Evolutionary conservation across 1,139 yeast genomes (phyloP).

Genomic region (Blastobotrys proliferans): DNA sequence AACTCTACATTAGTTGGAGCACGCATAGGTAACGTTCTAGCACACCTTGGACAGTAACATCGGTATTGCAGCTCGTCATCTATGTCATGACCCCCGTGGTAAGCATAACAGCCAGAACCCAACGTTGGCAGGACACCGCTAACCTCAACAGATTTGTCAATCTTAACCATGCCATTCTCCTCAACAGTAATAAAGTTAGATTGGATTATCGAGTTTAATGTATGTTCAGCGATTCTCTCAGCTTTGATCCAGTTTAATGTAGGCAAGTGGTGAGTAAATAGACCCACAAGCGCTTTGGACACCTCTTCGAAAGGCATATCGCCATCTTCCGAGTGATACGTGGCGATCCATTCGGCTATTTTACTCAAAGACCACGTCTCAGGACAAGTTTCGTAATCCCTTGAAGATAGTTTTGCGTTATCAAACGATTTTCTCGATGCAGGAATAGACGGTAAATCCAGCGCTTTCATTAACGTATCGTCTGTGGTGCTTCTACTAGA

Average conservation of each 20-base stretch:
- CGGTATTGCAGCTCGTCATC: slow-evolving; percentile 24
- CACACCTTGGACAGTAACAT: slow-evolving; percentile 33
- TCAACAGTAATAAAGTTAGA: slow-evolving; percentile 46
- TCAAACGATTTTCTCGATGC: slow-evolving; percentile 34
- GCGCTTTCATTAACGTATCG: slow-evolving; percentile 27
- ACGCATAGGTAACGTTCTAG: slow-evolving; percentile 29
- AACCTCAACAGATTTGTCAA: slow-evolving; percentile 27
- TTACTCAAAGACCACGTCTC: slow-evolving; percentile 49
- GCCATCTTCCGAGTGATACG: slow-evolving; percentile 33
- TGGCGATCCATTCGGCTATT: slow-evolving; percentile 35
- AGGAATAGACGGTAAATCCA: slow-evolving; percentile 35
- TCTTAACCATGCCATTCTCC: slow-evolving; percentile 20
- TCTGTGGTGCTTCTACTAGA: slow-evolving; percentile 26
- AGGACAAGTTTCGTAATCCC: slow-evolving; percentile 41
- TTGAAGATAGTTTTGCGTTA: slow-evolving; percentile 40
- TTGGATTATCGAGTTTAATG: slow-evolving; percentile 44
- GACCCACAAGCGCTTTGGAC: slow-evolving; percentile 43
- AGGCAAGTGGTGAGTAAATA: slow-evolving; percentile 50
- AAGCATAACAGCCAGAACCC: slow-evolving; percentile 37
- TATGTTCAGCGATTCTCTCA: slow-evolving; percentile 52
- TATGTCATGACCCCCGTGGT: slow-evolving; percentile 30
- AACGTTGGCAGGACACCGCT: slow-evolving; percentile 46
- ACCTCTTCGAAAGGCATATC: slow-evolving; percentile 41
- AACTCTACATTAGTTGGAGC: slow-evolving; percentile 15
- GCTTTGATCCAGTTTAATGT: slow-evolving; percentile 53